phyloP scores from a whole-genome alignment of 768 basidiomycete genomes.

The Lactarius psammicola region DNA sequence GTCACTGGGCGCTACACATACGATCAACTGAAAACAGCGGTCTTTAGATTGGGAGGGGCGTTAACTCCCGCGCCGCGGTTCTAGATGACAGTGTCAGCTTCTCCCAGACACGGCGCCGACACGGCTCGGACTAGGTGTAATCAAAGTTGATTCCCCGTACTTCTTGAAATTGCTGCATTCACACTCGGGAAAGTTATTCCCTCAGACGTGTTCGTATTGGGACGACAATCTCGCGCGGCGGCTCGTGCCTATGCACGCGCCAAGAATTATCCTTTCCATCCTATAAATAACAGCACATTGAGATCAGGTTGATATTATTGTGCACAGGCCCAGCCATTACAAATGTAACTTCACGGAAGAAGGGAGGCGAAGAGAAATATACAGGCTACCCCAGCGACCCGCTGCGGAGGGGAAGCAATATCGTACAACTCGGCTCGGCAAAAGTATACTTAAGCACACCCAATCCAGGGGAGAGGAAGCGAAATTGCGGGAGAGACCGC shows the following conservation, averaged over 20 bases:
- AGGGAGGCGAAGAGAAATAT: not conserved
- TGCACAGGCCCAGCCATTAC: not conserved
- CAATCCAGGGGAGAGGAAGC: not conserved
- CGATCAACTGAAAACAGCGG: not conserved
- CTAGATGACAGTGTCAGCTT: not conserved
- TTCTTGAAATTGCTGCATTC: not conserved
- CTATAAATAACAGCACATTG: not conserved
- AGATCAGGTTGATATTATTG: not conserved
- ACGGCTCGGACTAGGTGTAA: not conserved
- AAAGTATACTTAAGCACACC: not conserved
- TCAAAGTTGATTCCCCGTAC: not conserved
- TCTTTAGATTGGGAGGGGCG: not conserved
- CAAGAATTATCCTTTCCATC: not conserved
- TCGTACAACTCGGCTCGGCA: not conserved
- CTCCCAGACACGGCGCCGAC: not conserved
- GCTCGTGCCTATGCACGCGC: not conserved
- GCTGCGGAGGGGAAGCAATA: not conserved
- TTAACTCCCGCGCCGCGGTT: not conserved
- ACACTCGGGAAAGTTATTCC: constrained; percentile 2
- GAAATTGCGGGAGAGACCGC: not conserved
- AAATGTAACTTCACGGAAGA: not conserved
- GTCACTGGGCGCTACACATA: not conserved
- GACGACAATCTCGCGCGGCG: not conserved
- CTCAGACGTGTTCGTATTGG: constrained; percentile 3
- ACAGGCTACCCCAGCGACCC: not conserved